phyloP scores from a whole-genome alignment of 331 rosid genomes.

The Quercus phellos region DNA sequence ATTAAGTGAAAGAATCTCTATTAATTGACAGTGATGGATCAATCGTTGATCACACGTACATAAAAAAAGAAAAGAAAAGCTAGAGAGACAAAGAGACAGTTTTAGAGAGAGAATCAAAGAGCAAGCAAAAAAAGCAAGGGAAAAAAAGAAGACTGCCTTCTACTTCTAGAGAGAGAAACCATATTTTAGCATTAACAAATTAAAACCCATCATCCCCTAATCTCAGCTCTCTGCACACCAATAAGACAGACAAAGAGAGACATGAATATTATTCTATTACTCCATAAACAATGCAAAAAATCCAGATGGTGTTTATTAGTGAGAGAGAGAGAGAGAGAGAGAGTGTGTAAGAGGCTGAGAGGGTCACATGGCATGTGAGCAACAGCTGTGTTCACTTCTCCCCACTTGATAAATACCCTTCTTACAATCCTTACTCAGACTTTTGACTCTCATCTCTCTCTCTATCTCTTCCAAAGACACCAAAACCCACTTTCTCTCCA shows the following conservation, averaged over 20 bases:
- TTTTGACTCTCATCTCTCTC: constrained; percentile 39
- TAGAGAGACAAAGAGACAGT: constrained; percentile 35
- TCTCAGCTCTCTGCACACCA: not conserved
- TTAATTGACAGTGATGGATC: constrained; percentile 56
- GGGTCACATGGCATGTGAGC: constrained; percentile 69
- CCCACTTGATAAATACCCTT: constrained; percentile 73
- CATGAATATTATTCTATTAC: not conserved
- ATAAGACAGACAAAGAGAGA: not conserved
- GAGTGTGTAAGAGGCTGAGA: not conserved
- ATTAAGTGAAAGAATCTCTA: constrained; percentile 27
- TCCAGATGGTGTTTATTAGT: not conserved
- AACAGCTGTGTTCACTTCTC: constrained; percentile 51
- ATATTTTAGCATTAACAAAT: not conserved
- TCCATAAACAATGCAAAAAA: not conserved
- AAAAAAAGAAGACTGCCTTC: not conserved
- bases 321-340: constrained; percentile 6
- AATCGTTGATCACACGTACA: constrained; percentile 55
- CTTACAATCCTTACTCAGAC: constrained; percentile 42
- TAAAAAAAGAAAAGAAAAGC: constrained; percentile 14
- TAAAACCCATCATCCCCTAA: not conserved
- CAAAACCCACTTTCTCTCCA: not conserved
- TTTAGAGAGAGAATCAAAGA: not conserved
- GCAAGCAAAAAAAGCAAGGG: not conserved
- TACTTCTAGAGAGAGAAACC: constrained; percentile 9
- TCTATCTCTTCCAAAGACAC: not conserved